Percentiles rank a stretch among this genome's conserved stretches.
These are phyloP conservation scores for Paraphaeosphaeria minitans DNA, from an alignment of 2,329 filamentous ascomycete genomes.

Conservation along the genomic window DNA sequence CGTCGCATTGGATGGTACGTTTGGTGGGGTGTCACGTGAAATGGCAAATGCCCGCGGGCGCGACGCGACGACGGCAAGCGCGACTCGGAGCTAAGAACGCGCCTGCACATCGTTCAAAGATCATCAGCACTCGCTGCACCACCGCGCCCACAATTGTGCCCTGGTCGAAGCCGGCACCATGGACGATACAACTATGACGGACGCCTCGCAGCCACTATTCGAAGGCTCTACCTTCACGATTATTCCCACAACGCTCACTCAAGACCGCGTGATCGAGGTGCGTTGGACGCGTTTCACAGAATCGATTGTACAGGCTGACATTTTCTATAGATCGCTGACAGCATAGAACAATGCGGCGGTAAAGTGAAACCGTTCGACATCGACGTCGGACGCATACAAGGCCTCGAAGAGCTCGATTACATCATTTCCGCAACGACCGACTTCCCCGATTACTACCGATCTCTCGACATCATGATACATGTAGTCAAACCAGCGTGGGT, in stretches of 20 bases:
- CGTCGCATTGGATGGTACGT: not conserved
- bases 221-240: constrained; percentile 49
- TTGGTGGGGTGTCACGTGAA: constrained; percentile 1
- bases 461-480: constrained; percentile 77
- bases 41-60: not conserved
- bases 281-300: constrained; percentile 26
- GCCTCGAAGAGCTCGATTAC: constrained; percentile 60
- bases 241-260: constrained; percentile 48
- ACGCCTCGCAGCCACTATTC: constrained; percentile 45
- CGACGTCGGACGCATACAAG: constrained; percentile 47
- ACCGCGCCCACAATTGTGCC: constrained; percentile 5
- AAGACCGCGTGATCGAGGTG: constrained; percentile 36
- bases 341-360: constrained; percentile 56
- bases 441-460: constrained; percentile 82
- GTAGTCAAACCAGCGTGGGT: constrained; percentile 87
- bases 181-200: constrained; percentile 41
- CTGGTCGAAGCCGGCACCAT: constrained; percentile 24
- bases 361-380: constrained; percentile 49
- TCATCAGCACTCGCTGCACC: constrained; percentile 3
- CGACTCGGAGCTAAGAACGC: not conserved
- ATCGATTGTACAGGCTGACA: constrained; percentile 23
- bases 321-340: constrained; percentile 50
- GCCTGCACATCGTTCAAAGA: not conserved
- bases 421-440: constrained; percentile 80
- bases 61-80: not conserved